phyloP scores from a whole-genome alignment of 1,139 yeast genomes.

The Scheffersomyces parashehatae region DNA sequence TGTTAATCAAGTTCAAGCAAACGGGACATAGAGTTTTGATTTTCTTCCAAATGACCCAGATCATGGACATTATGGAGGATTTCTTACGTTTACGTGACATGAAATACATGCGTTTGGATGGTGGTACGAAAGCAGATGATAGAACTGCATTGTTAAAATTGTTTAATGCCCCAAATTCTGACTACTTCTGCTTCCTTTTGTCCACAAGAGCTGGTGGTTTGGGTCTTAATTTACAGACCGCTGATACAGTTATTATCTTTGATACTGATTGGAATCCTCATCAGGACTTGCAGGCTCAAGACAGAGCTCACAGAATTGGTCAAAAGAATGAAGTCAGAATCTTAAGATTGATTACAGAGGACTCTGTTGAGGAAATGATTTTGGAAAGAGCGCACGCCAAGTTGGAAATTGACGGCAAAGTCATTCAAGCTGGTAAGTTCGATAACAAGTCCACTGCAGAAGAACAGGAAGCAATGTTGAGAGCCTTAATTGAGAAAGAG shows the following conservation, averaged over 20 bases:
- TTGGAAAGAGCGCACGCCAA: conserved; percentile 81
- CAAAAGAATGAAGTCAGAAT: conserved; percentile 86
- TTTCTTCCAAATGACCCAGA: conserved; percentile 86
- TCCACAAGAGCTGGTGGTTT: conserved; percentile 91
- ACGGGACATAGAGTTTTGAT: conserved; percentile 79
- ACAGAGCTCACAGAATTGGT: conserved; percentile 88
- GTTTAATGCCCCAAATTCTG: conserved; percentile 73
- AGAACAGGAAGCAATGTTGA: conserved; percentile 76
- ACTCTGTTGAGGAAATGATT: conserved; percentile 82
- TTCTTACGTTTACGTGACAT: conserved; percentile 63
- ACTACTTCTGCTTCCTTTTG: conserved; percentile 72
- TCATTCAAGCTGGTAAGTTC: conserved; percentile 85
- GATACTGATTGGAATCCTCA: conserved; percentile 94
- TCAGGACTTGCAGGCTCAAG: conserved; percentile 90
- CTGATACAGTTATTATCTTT: conserved; percentile 83
- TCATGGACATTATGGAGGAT: conserved; percentile 90
- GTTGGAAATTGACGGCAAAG: conserved; percentile 83
- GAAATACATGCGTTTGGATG: conserved; percentile 78
- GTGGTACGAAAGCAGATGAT: conserved; percentile 81
- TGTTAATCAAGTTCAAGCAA: conserved; percentile 71
- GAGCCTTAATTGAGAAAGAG: conserved; percentile 71
- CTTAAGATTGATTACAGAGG: conserved; percentile 74
- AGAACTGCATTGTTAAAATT: conserved; percentile 67
- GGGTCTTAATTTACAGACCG: conserved; percentile 82
- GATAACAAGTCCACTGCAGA: conserved; percentile 81